phyloP scores from a whole-genome alignment of 2,329 filamentous ascomycete species.

The Talaromyces sp. region DNA sequence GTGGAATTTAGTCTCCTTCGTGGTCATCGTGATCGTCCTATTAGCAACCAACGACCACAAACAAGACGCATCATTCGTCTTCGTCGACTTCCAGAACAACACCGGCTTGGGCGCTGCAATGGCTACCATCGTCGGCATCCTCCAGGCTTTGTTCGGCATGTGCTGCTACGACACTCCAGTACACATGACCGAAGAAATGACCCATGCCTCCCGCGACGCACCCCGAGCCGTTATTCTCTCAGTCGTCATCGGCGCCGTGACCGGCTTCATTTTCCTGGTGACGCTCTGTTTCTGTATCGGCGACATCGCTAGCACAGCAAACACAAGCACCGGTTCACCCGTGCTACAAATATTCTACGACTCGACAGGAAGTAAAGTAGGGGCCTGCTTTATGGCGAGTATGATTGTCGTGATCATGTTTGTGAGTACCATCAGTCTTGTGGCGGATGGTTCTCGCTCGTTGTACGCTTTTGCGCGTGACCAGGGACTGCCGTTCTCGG shows the following conservation, averaged over 20 bases:
- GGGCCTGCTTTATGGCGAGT: conserved; percentile 45
- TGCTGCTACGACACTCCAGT: conserved; percentile 48
- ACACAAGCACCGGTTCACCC: conserved; percentile 49
- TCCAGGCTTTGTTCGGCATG: conserved; percentile 56
- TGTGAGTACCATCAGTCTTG: conserved; percentile 46
- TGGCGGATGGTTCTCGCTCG: conserved; percentile 47
- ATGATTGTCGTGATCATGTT: conserved; percentile 51
- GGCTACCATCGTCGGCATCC: conserved; percentile 52
- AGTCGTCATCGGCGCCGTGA: conserved; percentile 45
- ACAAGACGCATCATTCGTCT: conserved; percentile 55
- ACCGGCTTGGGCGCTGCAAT: conserved; percentile 53
- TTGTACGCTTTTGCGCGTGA: conserved; percentile 51
- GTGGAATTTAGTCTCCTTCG: conserved; percentile 54
- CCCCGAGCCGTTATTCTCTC: conserved; percentile 49
- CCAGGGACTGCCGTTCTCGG: conserved; percentile 52
- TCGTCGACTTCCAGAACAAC: conserved; percentile 53
- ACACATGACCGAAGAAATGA: conserved; percentile 58
- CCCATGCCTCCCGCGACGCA: conserved; percentile 50
- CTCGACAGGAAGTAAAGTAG: conserved; percentile 45
- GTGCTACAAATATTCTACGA: conserved; percentile 55
- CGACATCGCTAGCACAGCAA: conserved; percentile 47
- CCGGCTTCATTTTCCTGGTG: conserved; percentile 50
- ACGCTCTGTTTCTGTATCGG: conserved; percentile 53
- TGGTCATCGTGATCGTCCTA: conserved; percentile 52
- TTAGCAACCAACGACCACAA: conserved; percentile 55